These are phyloP conservation scores for Leptodontidium sp. DNA, from an alignment of 2,329 filamentous ascomycete genomes.

Conservation along the genomic window DNA sequence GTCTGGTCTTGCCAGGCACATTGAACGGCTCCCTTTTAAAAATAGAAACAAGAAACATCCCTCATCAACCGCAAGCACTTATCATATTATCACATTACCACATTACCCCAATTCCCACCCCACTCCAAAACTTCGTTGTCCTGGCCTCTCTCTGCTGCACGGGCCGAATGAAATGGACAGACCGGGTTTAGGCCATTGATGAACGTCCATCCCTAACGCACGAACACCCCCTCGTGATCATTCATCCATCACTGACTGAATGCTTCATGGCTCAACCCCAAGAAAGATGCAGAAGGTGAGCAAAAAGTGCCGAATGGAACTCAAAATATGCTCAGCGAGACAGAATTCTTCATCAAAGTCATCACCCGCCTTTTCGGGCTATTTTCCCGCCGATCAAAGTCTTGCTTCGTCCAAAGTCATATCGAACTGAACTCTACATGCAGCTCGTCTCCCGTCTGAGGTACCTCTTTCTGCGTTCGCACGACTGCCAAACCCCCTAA, in stretches of 20 bases:
- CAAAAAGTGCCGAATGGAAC: not conserved
- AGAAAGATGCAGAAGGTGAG: not conserved
- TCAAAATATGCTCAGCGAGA: not conserved
- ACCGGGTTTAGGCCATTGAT: not conserved
- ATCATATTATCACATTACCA: slow-evolving; percentile 3
- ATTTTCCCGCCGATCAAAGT: not conserved
- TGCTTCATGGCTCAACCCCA: not conserved
- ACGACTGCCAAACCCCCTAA: not conserved
- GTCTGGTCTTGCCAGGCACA: slow-evolving; percentile 1
- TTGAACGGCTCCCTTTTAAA: slow-evolving; percentile 11
- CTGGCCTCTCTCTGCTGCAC: slow-evolving; percentile 4
- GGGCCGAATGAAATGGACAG: not conserved
- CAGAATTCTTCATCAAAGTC: not conserved
- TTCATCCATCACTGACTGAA: not conserved
- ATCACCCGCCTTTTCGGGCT: slow-evolving; percentile 1
- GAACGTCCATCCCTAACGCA: not conserved
- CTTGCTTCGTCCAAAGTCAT: not conserved
- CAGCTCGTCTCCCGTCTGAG: slow-evolving; percentile 3
- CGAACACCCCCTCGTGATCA: not conserved
- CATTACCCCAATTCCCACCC: not conserved
- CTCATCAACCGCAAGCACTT: not conserved
- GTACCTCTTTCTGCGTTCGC: not conserved
- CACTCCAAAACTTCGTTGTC: not conserved
- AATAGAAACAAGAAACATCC: slow-evolving; percentile 16
- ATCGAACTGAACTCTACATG: not conserved